Percentiles rank a stretch among this genome's conserved stretches.
Conservation (phyloP, 2,329 filamentous ascomycete genomes). For the Fusarium mundagurra region DNA sequence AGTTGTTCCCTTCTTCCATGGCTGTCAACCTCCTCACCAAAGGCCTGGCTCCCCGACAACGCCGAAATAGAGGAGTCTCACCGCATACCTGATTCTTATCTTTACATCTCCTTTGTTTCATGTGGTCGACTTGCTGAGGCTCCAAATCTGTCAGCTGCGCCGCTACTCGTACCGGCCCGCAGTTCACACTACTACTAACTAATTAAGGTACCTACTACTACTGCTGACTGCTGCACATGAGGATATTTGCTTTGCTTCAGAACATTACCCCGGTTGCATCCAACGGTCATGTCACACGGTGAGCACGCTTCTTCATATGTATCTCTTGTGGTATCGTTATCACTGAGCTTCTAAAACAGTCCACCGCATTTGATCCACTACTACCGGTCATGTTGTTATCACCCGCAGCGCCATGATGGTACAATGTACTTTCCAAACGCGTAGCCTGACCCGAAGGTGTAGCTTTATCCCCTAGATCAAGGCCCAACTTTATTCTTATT, state of each 20-base stretch:
- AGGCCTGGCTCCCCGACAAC: not conserved
- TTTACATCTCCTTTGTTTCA: not conserved
- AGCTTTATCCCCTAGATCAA: not conserved
- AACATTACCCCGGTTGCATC: not conserved
- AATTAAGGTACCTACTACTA: not conserved
- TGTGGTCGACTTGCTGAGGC: not conserved
- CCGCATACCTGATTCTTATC: not conserved
- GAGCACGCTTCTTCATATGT: not conserved
- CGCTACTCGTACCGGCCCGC: not conserved
- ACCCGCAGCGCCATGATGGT: conserved; percentile 9
- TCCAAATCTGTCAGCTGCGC: not conserved
- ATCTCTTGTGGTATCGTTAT: conserved; percentile 8
- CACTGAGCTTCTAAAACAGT: conserved; percentile 2
- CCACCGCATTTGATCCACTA: not conserved
- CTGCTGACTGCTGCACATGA: not conserved
- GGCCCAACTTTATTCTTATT: not conserved
- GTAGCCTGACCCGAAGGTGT: not conserved
- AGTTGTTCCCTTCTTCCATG: not conserved
- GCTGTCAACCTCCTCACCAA: not conserved
- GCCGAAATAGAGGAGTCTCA: not conserved
- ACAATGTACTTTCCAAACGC: not conserved
- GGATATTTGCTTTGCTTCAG: not conserved
- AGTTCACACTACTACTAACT: not conserved
- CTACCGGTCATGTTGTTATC: not conserved
- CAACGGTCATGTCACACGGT: not conserved